A percentile compares a stretch with the other conserved stretches of the same genome.
phyloP scores from a whole-genome alignment of 495 filamentous ascomycete genomes.

The Xylaria telfairii region DNA sequence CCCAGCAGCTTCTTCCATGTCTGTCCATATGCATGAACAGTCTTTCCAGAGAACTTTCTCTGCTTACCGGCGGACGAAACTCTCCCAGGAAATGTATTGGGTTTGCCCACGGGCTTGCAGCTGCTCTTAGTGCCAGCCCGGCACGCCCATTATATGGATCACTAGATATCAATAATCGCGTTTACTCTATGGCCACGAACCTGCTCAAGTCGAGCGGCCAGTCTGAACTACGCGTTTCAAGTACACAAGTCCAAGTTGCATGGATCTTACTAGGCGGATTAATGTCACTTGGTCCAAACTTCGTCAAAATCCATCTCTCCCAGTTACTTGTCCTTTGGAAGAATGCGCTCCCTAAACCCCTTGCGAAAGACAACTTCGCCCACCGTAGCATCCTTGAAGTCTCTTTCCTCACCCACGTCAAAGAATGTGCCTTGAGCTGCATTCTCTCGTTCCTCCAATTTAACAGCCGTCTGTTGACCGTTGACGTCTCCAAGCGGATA shows the following conservation, averaged over 20 bases:
- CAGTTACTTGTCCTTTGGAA: conserved; percentile 97
- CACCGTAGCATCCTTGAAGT: conserved; percentile 84
- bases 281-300: conserved; percentile 96
- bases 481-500: conserved; percentile 93
- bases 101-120: conserved; percentile 91
- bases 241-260: conserved; percentile 94
- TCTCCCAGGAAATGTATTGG: conserved; percentile 86
- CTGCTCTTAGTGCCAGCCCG: conserved; percentile 87
- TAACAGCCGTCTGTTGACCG: conserved; percentile 89
- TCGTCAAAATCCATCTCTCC: conserved; percentile 97
- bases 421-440: conserved; percentile 92
- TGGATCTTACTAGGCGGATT: conserved; percentile 97
- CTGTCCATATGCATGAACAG: conserved; percentile 97
- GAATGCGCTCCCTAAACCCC: conserved; percentile 92
- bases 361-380: conserved; percentile 85
- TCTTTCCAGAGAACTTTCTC: conserved; percentile 80
- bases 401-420: conserved; percentile 90
- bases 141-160: conserved; percentile 91
- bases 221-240: conserved; percentile 88
- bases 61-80: conserved; percentile 76
- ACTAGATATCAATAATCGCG: conserved; percentile 90
- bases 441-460: conserved; percentile 92
- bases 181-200: conserved; percentile 88
- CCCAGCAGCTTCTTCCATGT: conserved; percentile 87
- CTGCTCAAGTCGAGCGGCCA: conserved; percentile 92